Conservation (phyloP, 176 grass and related monocot genomes). For the Cenchrus fungigraminus region DNA sequence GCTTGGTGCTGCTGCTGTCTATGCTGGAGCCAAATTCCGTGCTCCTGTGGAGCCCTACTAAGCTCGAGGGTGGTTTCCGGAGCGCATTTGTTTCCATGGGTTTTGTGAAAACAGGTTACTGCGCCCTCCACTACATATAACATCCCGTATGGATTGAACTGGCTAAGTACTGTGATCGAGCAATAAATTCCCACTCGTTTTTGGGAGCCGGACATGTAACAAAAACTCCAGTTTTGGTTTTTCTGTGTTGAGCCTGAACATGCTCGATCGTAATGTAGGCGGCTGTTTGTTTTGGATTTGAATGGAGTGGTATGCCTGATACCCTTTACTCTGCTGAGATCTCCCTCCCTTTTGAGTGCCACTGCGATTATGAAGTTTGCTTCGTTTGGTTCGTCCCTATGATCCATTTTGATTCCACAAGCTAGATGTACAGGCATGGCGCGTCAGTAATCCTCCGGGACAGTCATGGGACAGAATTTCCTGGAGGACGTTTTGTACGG, state of each 20-base stretch:
- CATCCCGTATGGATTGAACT: background rate
- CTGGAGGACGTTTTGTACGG: no score
- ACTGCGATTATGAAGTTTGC: no score
- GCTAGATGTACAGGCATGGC: no score
- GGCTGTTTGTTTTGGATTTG: background rate
- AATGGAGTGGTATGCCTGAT: no score
- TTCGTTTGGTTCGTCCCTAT: no score
- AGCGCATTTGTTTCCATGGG: background rate
- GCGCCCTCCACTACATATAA: background rate
- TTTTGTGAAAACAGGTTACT: constrained; percentile 19
- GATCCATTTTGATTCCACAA: no score
- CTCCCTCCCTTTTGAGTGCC: no score
- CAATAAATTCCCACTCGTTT: constrained; percentile 25
- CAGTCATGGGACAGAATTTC: no score
- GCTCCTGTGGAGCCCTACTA: constrained; percentile 90
- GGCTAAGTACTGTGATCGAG: background rate
- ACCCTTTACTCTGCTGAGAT: no score
- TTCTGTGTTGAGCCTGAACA: background rate
- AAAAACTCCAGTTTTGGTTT: background rate
- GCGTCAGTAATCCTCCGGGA: no score
- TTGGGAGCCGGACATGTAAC: constrained; percentile 13
- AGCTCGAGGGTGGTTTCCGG: no score
- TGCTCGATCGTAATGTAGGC: background rate
- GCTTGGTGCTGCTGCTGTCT: constrained; percentile 66
- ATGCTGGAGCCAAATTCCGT: constrained; percentile 87